A percentile compares a stretch with the other conserved stretches of the same genome.
Evolutionary conservation across 352 stramenopile genomes (phyloP).

Genomic region (Pythium rhizo-oryzae): DNA sequence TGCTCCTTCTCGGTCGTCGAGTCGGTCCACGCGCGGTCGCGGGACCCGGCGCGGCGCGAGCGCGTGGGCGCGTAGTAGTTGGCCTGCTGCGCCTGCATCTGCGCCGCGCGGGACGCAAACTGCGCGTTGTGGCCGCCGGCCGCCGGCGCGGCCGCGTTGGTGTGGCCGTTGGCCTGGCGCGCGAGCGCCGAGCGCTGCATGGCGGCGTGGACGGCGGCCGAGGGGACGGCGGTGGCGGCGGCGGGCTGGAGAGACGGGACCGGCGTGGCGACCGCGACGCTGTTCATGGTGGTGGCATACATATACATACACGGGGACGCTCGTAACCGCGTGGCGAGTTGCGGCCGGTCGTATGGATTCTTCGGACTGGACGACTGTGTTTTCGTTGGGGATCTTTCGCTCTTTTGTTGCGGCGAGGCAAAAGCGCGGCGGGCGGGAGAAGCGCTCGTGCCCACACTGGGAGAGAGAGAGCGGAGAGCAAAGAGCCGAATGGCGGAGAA

Average conservation of each 20-base stretch:
- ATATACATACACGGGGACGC: conserved; percentile 14
- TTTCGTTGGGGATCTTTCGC: conserved; percentile 10
- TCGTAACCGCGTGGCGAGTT: background rate
- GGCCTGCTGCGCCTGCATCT: conserved; percentile 14
- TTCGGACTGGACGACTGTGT: conserved; percentile 8
- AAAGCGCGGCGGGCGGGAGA: conserved; percentile 11
- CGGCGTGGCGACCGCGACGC: conserved; percentile 22
- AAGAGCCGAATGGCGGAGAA: conserved; percentile 16
- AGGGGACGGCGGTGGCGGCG: background rate
- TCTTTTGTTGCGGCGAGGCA: conserved; percentile 2
- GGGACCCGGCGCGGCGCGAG: conserved; percentile 17
- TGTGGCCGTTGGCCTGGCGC: conserved; percentile 7
- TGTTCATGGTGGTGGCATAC: conserved; percentile 33
- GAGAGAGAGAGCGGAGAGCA: conserved; percentile 15
- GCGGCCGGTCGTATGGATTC: conserved; percentile 3
- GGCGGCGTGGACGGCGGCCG: conserved; percentile 19
- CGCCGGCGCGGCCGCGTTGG: background rate
- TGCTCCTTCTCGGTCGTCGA: conserved; percentile 4
- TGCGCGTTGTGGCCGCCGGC: background rate
- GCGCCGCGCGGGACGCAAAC: conserved; percentile 11
- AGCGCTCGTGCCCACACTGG: background rate
- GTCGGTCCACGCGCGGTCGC: conserved; percentile 26
- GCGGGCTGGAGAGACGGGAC: background rate
- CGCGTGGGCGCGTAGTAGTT: conserved; percentile 26
- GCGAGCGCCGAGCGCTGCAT: conserved; percentile 26